A percentile compares a stretch with the other conserved stretches of the same genome.
Evolutionary conservation across 495 filamentous ascomycete species (phyloP).

Genomic region (Penicillium mononematosum): DNA sequence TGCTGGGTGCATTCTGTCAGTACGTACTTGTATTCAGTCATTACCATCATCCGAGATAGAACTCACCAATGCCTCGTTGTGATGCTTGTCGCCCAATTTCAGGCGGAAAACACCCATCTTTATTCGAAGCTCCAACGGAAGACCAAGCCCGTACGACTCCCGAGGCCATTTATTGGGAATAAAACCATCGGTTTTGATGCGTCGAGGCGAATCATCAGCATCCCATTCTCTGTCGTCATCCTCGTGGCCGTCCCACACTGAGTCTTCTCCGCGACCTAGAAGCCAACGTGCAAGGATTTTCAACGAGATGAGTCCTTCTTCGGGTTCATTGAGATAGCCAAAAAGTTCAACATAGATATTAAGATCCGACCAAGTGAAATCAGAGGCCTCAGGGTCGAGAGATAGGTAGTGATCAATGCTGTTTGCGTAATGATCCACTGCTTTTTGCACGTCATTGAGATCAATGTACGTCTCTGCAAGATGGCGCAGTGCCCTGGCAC

Average conservation of each 20-base stretch:
- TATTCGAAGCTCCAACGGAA: conserved; percentile 81
- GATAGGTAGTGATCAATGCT: conserved; percentile 57
- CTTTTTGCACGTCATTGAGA: conserved; percentile 52
- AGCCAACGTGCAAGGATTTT: conserved; percentile 78
- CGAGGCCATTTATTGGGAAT: conserved; percentile 51
- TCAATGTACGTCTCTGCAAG: conserved; percentile 67
- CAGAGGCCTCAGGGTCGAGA: conserved; percentile 46
- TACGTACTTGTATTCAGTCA: not conserved
- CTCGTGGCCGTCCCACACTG: conserved; percentile 72
- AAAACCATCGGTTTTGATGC: conserved; percentile 56
- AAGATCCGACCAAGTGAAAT: conserved; percentile 78
- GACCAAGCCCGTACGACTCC: conserved; percentile 66
- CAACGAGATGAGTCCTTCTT: conserved; percentile 63
- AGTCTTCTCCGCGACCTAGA: conserved; percentile 69
- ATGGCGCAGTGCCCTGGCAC: conserved; percentile 59
- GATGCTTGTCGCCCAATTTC: conserved; percentile 55
- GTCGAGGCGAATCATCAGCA: conserved; percentile 63
- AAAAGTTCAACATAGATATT: conserved; percentile 83
- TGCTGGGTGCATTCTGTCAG: conserved; percentile 37
- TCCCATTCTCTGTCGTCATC: conserved; percentile 95
- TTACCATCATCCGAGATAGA: not conserved
- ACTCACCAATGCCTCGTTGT: conserved; percentile 75
- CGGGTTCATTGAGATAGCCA: conserved; percentile 56
- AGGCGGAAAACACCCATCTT: conserved; percentile 82
- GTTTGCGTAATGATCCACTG: conserved; percentile 58